phyloP scores from a whole-genome alignment of 768 basidiomycete genomes.

The Termitomyces sp. region DNA sequence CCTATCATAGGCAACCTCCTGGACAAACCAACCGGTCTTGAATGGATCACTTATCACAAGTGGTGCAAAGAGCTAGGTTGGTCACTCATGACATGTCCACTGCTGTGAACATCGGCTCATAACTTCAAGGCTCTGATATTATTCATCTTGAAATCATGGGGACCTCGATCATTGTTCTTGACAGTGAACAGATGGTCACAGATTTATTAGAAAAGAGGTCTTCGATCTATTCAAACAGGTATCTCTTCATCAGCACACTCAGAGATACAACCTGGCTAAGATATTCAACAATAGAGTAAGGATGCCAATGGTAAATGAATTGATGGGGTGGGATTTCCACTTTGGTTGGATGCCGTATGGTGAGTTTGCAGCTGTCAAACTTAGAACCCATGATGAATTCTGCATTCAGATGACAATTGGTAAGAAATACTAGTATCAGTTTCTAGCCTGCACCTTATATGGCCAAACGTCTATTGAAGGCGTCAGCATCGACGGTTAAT shows the following conservation, averaged over 20 bases:
- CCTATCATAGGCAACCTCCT: background rate
- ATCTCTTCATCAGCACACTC: background rate
- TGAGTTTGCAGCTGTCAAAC: background rate
- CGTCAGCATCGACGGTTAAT: constrained; percentile 18
- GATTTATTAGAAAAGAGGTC: constrained; percentile 21
- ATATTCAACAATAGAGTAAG: background rate
- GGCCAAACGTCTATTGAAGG: constrained; percentile 5
- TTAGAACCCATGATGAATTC: background rate
- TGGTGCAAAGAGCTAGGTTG: background rate
- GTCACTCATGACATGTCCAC: background rate
- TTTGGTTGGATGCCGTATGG: constrained; percentile 13
- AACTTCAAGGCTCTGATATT: constrained; percentile 16
- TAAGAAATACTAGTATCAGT: background rate
- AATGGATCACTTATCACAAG: background rate
- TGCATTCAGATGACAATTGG: constrained; percentile 5
- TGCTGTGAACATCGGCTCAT: too few relatives aligned
- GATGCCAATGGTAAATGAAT: background rate
- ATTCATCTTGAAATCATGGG: constrained; percentile 19
- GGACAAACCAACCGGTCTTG: background rate
- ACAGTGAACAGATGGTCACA: constrained; percentile 13
- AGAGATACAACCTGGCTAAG: background rate
- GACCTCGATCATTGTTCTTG: constrained; percentile 17
- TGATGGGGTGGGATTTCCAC: background rate
- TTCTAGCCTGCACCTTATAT: background rate
- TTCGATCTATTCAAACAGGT: constrained; percentile 15